A percentile compares a stretch with the other conserved stretches of the same genome.
These are phyloP conservation scores for Phytopythium chamaehyphon DNA, from an alignment of 352 stramenopile genomes.

Conservation along the genomic window DNA sequence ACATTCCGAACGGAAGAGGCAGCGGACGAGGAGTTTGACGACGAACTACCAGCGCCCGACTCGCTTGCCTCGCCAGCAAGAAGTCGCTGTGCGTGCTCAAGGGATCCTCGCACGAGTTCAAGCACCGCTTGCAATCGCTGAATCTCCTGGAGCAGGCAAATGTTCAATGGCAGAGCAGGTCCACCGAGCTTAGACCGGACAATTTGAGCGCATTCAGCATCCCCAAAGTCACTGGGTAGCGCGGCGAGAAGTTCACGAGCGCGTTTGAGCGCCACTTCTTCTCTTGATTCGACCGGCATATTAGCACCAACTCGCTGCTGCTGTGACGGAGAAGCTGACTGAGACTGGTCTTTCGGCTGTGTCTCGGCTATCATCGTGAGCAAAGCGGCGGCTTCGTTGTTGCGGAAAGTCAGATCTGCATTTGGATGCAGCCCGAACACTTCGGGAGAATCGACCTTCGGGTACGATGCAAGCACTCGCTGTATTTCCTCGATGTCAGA, in stretches of 20 bases:
- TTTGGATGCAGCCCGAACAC: constrained; percentile 82
- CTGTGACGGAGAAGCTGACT: constrained; percentile 14
- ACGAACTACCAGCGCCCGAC: constrained; percentile 20
- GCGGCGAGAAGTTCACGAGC: constrained; percentile 45
- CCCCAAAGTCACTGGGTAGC: constrained; percentile 43
- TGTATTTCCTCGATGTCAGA: constrained; percentile 56
- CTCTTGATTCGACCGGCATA: constrained; percentile 34
- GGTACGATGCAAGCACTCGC: constrained; percentile 52
- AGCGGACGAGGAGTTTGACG: background rate
- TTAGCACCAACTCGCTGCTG: background rate
- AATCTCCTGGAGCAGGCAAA: constrained; percentile 74
- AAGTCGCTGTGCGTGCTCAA: constrained; percentile 49
- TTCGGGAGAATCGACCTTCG: constrained; percentile 72
- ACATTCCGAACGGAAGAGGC: constrained; percentile 34
- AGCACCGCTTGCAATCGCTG: constrained; percentile 62
- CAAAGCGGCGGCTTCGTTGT: constrained; percentile 69
- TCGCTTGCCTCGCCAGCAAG: constrained; percentile 55
- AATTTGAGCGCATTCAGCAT: constrained; percentile 34
- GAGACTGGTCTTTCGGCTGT: constrained; percentile 40
- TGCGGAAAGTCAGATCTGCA: constrained; percentile 69
- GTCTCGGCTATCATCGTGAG: constrained; percentile 64
- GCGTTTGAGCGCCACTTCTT: constrained; percentile 62
- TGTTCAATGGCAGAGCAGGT: constrained; percentile 67
- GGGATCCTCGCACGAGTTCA: constrained; percentile 39
- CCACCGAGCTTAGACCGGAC: constrained; percentile 55